Percentiles rank a stretch among this genome's conserved stretches.
Conservation (phyloP, 164 flowering plant genomes). For the Platanus orientalis region DNA sequence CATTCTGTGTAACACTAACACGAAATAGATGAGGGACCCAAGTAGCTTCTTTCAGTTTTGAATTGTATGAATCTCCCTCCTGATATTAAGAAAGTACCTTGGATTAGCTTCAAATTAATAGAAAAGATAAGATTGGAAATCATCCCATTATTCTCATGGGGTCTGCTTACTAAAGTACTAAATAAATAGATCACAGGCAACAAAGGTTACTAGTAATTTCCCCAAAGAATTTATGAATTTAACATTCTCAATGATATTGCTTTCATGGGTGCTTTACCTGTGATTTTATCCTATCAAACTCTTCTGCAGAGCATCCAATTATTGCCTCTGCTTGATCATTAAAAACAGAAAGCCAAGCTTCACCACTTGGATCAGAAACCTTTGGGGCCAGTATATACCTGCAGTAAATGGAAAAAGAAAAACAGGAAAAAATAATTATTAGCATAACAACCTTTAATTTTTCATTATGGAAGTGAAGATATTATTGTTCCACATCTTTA, state of each 20-base stretch:
- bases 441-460: neutral
- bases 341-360: slow-evolving; percentile 77
- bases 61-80: slow-evolving; percentile 27
- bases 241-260: too few relatives aligned
- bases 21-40: slow-evolving; percentile 75
- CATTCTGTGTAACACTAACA: slow-evolving; percentile 63
- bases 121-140: too few relatives aligned
- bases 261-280: slow-evolving; percentile 38
- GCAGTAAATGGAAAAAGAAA: slow-evolving; percentile 3
- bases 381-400: slow-evolving; percentile 75
- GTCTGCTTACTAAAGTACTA: too few relatives aligned
- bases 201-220: too few relatives aligned
- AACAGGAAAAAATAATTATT: neutral
- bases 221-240: too few relatives aligned
- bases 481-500: slow-evolving; percentile 7
- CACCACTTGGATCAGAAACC: slow-evolving; percentile 76
- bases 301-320: slow-evolving; percentile 91
- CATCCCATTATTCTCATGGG: too few relatives aligned
- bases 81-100: neutral
- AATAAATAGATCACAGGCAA: too few relatives aligned
- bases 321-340: slow-evolving; percentile 85
- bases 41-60: slow-evolving; percentile 64
- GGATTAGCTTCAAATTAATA: neutral
- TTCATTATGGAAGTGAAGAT: neutral
- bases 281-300: slow-evolving; percentile 64